Evolutionary conservation across 2,329 filamentous ascomycete species (phyloP), one percentile per base, ranked within the genome.

Genomic region (Aspergillus nomiae): DNA sequence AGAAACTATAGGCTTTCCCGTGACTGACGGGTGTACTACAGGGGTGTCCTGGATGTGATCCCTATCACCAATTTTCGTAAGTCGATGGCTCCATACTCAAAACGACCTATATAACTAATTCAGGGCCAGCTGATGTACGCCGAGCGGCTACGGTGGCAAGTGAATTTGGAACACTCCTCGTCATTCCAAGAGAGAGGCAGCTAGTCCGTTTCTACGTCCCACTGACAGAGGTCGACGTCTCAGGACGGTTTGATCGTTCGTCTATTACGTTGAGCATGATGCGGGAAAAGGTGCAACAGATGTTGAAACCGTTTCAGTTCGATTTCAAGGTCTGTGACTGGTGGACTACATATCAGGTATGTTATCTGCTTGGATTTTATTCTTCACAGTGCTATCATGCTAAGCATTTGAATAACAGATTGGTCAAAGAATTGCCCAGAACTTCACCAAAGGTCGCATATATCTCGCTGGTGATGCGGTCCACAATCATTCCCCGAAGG

Each of bases 91-190:
- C 32, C 54, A 57, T 24, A 30, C 16, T 19, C 64, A 43, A 19
- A 11, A 26, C 4, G 9, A 28, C n/a, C 3, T 14, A 12, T 9
- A 10, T 24, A 34, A 50, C 62, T 65, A 63, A 45, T 74, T 8
- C 14, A 34, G 38, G 12, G 26, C n/a, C 45, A 66, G 71, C 81
- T 7, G 85, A 87, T 63, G 85, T 89, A 36, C 81, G 86, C n/a
- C 83, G 78, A 70, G 78, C 84, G 14, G 86, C 84, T 64, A 59
- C 53, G 1, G 51, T 64, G 24, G 81, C 84, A 10, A 84, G 88
- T 53, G 85, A 88, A 69, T 84, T 80, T 1, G 87, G 87, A 2
- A 86, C 81, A 61, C 74, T 89, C 30, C 87, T 89, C 84, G 81
- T 88, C 14, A 88, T 89, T 26, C 87, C 87, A 0, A 80, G 87